These are phyloP conservation scores for Hemileia vastatrix DNA, from an alignment of 1,284 basidiomycete species.

Conservation along the genomic window DNA sequence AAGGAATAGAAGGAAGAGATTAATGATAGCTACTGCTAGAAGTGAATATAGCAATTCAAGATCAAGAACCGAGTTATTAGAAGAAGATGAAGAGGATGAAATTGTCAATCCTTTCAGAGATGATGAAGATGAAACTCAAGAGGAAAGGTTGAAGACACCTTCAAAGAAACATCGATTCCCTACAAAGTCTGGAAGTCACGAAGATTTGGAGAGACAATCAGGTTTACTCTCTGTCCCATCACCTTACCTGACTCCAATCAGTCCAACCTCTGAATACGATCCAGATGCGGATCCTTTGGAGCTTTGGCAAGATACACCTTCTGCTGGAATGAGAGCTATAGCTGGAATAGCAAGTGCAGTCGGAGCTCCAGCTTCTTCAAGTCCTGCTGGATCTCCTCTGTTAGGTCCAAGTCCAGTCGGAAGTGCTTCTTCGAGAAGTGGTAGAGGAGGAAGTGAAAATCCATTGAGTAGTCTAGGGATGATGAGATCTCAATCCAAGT, in stretches of 20 bases:
- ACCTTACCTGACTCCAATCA: constrained; percentile 24
- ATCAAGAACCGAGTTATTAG: not conserved
- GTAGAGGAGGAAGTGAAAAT: not conserved
- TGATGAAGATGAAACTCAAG: not conserved
- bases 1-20: constrained; percentile 27
- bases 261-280: constrained; percentile 32
- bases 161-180: not conserved
- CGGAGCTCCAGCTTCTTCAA: not conserved
- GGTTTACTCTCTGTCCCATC: constrained; percentile 8
- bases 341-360: not conserved
- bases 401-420: constrained; percentile 1
- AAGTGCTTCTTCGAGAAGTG: too few species aligned
- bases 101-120: not conserved
- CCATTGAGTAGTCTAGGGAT: not conserved
- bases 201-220: not conserved
- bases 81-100: not conserved
- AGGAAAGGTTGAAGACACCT: not conserved
- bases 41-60: constrained; percentile 29
- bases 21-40: constrained; percentile 28
- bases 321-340: not conserved
- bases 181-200: not conserved
- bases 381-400: not conserved
- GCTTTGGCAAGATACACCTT: constrained; percentile 25
- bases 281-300: constrained; percentile 35
- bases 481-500: constrained; percentile 4